Evolutionary conservation across 2,329 filamentous ascomycete species (phyloP), one percentile per base, ranked within the genome.

Genomic region (Zarea fungicola): DNA sequence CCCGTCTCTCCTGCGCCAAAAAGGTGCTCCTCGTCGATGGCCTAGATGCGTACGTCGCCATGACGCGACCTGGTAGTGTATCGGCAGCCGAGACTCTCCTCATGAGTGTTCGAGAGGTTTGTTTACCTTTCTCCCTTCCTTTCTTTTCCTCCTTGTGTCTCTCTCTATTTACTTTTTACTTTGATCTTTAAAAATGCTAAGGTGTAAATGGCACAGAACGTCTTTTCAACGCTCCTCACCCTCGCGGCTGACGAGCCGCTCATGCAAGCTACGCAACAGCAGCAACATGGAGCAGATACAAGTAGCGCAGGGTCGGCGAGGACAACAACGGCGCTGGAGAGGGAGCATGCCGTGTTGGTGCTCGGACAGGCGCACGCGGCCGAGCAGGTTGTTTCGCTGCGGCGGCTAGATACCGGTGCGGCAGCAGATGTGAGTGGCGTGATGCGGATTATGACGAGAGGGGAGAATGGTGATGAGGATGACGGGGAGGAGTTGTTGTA

Each of bases 401-500:
- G 91, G 45, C 76, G 84, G 60, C 66, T 97, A 52, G 90, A 95
- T 61, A 95, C 90, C 0, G 92, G 92, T 1, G 83, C 84, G n/a
- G 91, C 92, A 54, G 84, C 79, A 62, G 92, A 96, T 67, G 88
- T 97, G 26, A 95, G 88, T 67, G 92, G 92, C 3, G 89, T 96
- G 36, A 61, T 96, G 54, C 78, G 90, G 56, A 75, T 93, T 42
- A 16, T 84, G 16, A 91, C 92, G 54, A 84, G 79, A 62, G 92
- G 96, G 67, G 88, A 96, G 23, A 75, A 92, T 42, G 91, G 86
- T 16, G 74, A 76, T 37, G 83, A 83, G 19, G 59, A 71, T 2
- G 76, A 77, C 55, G 76, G 87, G 58, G 81, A 75, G 53, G 92
- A 96, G 68, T 78, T 87, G 60, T 61, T 96, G 62, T 96, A 95